These are phyloP conservation scores for Rhodotorula sp. DNA, from an alignment of 1,284 basidiomycete genomes.

Conservation along the genomic window DNA sequence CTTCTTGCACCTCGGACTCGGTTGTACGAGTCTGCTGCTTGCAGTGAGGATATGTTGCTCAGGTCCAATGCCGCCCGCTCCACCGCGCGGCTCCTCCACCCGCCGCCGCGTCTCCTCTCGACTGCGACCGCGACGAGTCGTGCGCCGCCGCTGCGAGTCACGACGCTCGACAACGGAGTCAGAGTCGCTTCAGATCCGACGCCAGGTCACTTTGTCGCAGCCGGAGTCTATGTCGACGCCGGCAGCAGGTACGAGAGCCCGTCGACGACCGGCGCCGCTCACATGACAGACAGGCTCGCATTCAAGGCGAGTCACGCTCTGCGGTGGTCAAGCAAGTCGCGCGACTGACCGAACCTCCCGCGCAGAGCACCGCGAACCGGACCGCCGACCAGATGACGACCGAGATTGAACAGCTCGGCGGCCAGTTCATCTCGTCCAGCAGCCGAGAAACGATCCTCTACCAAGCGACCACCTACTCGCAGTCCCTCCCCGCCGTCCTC, in stretches of 20 bases:
- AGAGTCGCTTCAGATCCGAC: slow-evolving; percentile 87
- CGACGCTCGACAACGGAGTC: slow-evolving; percentile 86
- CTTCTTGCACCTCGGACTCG: too few species aligned
- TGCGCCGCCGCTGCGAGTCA: slow-evolving; percentile 53
- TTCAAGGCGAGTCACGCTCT: slow-evolving; percentile 70
- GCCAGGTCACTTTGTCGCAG: slow-evolving; percentile 90
- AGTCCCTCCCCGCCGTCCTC: slow-evolving; percentile 75
- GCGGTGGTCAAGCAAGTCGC: too few species aligned
- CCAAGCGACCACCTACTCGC: slow-evolving; percentile 90
- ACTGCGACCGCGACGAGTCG: background rate
- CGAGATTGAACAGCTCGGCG: slow-evolving; percentile 81
- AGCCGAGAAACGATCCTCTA: slow-evolving; percentile 97
- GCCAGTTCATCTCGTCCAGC: slow-evolving; percentile 87
- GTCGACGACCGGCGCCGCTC: slow-evolving; percentile 75
- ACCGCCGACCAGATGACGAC: slow-evolving; percentile 70
- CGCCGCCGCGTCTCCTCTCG: background rate
- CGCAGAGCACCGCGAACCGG: slow-evolving; percentile 54
- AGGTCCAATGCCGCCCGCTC: background rate
- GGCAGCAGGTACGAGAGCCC: slow-evolving; percentile 87
- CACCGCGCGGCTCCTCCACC: background rate
- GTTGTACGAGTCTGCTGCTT: too few species aligned
- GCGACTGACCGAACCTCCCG: background rate
- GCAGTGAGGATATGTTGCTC: background rate
- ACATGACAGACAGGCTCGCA: slow-evolving; percentile 91
- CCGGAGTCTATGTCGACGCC: slow-evolving; percentile 90